A percentile compares a stretch with the other conserved stretches of the same genome.
These are phyloP conservation scores for Trichoderma sp. DNA, from an alignment of 2,329 filamentous ascomycete genomes.

Conservation along the genomic window DNA sequence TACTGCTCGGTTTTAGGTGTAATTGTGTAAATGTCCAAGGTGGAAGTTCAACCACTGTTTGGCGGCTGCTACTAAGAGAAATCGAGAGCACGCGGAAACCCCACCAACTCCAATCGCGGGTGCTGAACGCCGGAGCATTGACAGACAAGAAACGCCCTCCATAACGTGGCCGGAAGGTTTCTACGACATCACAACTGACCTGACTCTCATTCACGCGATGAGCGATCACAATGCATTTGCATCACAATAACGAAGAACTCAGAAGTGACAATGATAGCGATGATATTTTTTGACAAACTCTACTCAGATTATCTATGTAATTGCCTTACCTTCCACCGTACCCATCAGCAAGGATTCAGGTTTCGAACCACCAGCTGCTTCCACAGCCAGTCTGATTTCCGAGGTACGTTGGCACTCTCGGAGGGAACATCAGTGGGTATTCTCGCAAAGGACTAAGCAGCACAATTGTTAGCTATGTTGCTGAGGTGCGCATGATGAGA, in stretches of 20 bases:
- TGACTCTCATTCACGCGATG: too few relatives aligned
- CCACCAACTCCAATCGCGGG: constrained; percentile 3
- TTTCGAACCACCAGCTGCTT: neutral
- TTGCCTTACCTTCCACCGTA: neutral
- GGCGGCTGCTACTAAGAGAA: constrained; percentile 4
- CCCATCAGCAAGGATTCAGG: neutral
- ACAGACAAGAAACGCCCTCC: neutral
- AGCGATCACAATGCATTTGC: too few relatives aligned
- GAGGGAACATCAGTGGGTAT: neutral
- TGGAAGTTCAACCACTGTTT: neutral
- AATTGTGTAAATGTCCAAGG: neutral
- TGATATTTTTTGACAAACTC: neutral
- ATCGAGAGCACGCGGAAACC: constrained; percentile 16
- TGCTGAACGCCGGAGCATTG: neutral
- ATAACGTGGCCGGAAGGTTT: too few relatives aligned
- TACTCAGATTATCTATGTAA: neutral
- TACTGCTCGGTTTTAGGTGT: neutral
- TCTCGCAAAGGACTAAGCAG: neutral
- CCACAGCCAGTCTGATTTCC: neutral
- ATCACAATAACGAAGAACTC: too few relatives aligned
- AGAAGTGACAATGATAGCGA: too few relatives aligned
- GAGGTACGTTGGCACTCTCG: neutral
- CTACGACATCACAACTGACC: too few relatives aligned
- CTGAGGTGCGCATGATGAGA: neutral
- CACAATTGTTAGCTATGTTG: constrained; percentile 14